Base-by-base conservation (phyloP, 202 grass and related monocot genomes). In the Dendrocalamus latiflorus region DNA sequence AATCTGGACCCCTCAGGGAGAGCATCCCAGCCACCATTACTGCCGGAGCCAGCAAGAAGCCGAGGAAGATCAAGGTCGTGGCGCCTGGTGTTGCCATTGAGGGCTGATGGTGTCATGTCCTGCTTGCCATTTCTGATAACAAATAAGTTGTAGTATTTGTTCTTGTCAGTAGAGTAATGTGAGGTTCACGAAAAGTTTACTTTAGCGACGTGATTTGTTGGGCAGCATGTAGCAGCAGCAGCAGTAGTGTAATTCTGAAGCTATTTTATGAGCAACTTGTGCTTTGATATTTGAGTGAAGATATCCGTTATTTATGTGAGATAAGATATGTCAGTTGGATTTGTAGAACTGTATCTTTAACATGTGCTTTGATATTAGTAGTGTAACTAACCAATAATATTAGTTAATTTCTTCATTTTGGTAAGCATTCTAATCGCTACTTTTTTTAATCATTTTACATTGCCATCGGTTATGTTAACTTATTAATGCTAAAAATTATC, bases 1-100 rank as follows among this genome's bases (percentile, higher is more conserved):
- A 92, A 90, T 9, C 88, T 92, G 4, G 88, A 94, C 50, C 92
- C 90, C 21, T 97, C 90, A 0, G 94, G 94, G 3, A 87, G 90
- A 86, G 94, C 94, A 3, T 63, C 30, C 83, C 77, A 1, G 39
- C 44, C 37, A 68, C 81, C 21, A 63, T 89, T 1, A n/a, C 55
- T 0, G 60, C 68, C 9, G 81, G 73, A 18, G 59, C 66, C 51
- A 70, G 20, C 81, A 93, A 85, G 73, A 93, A 91, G 62, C 57
- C 75, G 18, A 91, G 87, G 60, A 80, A 79, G 68, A 85, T 90
- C 20, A 80, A 87, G 77, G 61, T 63, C 6, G 39, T 22, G 11
- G 37, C 72, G 3, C 84, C 85, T 26, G 83, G 76, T 68, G 72
- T 86, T 36, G 61, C 81, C 41, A 93, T 90, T 25, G 56, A 84